Evolutionary conservation across 2,329 filamentous ascomycete genomes (phyloP).

Genomic region (Pseudocercospora fijiensis): DNA sequence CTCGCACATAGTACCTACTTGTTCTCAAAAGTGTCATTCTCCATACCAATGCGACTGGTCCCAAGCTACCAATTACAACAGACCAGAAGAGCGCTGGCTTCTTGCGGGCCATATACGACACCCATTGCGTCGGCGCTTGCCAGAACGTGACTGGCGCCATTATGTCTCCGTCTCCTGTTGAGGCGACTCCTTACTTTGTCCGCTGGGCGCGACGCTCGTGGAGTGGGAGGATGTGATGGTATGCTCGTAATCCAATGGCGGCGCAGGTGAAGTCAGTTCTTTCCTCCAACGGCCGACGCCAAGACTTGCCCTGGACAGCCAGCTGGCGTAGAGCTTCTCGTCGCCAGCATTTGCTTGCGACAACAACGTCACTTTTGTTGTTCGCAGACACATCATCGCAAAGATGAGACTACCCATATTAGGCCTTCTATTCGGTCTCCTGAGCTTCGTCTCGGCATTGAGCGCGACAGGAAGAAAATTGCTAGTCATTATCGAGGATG

Average conservation of each 20-base stretch:
- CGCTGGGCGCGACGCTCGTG: background rate
- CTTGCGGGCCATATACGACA: slow-evolving; percentile 82
- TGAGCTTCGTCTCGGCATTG: slow-evolving; percentile 68
- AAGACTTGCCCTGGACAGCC: slow-evolving; percentile 9
- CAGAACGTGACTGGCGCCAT: slow-evolving; percentile 82
- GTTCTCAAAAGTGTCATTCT: background rate
- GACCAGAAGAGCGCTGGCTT: slow-evolving; percentile 92
- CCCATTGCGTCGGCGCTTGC: slow-evolving; percentile 76
- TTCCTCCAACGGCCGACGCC: background rate
- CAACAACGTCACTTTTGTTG: slow-evolving; percentile 11
- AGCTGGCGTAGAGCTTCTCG: slow-evolving; percentile 9
- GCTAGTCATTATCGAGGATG: slow-evolving; percentile 82
- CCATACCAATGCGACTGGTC: slow-evolving; percentile 55
- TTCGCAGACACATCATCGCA: slow-evolving; percentile 40
- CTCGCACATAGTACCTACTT: too few relatives aligned
- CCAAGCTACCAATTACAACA: slow-evolving; percentile 68
- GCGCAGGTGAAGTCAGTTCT: slow-evolving; percentile 19
- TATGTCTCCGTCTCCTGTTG: slow-evolving; percentile 31
- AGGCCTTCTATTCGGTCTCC: slow-evolving; percentile 62
- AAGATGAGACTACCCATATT: slow-evolving; percentile 37
- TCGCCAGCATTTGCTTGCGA: background rate
- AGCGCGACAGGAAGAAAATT: slow-evolving; percentile 78
- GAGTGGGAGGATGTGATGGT: background rate
- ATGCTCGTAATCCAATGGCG: slow-evolving; percentile 3
- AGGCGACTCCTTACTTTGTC: background rate